These are phyloP conservation scores for Murraya paniculata DNA, from an alignment of 345 rosid genomes.

Conservation along the genomic window DNA sequence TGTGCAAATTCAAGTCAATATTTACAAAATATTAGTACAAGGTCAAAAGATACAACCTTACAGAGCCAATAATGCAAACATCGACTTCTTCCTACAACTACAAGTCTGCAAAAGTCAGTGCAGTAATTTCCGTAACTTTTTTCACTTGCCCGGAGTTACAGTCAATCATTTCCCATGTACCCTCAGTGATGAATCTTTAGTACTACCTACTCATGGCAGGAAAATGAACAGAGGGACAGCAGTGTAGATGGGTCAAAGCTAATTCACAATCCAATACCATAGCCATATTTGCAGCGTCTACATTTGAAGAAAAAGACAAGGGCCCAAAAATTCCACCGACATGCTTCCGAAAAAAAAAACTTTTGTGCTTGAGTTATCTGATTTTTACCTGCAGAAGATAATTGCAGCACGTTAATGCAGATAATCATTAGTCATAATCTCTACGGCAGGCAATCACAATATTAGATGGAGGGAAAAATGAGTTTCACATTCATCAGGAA, in stretches of 20 bases:
- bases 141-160: background rate
- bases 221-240: background rate
- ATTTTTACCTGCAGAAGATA: conserved; percentile 8
- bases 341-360: background rate
- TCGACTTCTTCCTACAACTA: background rate
- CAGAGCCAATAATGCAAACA: background rate
- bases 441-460: conserved; percentile 3
- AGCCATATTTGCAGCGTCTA: background rate
- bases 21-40: conserved; percentile 13
- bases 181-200: background rate
- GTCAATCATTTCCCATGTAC: background rate
- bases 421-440: background rate
- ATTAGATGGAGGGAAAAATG: background rate
- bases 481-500: background rate
- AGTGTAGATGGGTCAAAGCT: background rate
- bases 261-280: background rate
- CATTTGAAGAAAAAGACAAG: background rate
- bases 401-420: background rate
- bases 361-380: background rate
- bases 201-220: background rate
- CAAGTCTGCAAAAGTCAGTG: background rate
- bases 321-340: background rate
- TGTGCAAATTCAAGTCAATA: conserved; percentile 3
- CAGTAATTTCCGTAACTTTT: background rate
- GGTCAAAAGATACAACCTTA: background rate